Evolutionary conservation across 179 eudicot genomes (phyloP).

Genomic region (Drosera spatulata): DNA sequence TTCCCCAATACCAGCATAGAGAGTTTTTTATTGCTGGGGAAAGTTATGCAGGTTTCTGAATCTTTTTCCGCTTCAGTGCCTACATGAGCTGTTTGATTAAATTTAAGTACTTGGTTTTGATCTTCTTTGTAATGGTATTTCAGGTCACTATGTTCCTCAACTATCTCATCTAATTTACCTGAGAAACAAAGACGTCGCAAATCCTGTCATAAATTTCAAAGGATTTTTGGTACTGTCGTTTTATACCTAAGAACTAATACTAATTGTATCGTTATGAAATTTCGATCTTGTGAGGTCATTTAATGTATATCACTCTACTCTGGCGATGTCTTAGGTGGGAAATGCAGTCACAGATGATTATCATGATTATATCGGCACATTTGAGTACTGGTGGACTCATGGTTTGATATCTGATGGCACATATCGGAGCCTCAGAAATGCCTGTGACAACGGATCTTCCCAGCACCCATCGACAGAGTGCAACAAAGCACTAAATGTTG

Average conservation of each 20-base stretch:
- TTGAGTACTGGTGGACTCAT: constrained; percentile 97
- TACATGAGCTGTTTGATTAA: neutral
- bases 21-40: constrained; percentile 94
- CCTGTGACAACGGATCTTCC: constrained; percentile 56
- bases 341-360: constrained; percentile 93
- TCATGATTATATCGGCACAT: constrained; percentile 79
- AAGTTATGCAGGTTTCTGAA: constrained; percentile 80
- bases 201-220: constrained; percentile 78
- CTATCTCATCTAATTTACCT: constrained; percentile 63
- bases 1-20: constrained; percentile 86
- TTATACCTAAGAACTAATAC: neutral
- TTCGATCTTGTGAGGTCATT: neutral
- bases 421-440: constrained; percentile 32
- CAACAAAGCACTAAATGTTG: constrained; percentile 34
- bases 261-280: neutral
- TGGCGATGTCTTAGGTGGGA: constrained; percentile 51
- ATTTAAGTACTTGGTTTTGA: neutral
- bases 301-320: neutral
- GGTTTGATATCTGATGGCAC: constrained; percentile 87
- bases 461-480: constrained; percentile 64
- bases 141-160: constrained; percentile 98
- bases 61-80: neutral
- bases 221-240: constrained; percentile 65
- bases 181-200: constrained; percentile 58
- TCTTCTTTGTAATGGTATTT: constrained; percentile 4